Percentiles rank a stretch among this genome's conserved stretches.
phyloP scores from a whole-genome alignment of 345 rosid genomes.

The Eucalyptus sp. region DNA sequence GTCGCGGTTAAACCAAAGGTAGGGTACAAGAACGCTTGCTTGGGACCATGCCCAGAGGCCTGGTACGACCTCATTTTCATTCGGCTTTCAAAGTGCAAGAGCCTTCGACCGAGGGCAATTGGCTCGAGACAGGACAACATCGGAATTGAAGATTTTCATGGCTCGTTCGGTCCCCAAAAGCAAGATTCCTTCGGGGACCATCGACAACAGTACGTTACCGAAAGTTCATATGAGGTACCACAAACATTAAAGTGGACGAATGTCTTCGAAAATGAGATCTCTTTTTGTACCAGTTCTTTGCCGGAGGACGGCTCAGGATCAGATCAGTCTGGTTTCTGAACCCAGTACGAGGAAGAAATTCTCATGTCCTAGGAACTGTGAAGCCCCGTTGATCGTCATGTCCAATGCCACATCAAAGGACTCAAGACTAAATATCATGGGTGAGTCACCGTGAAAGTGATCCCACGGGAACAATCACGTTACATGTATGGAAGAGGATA shows the following conservation, averaged over 20 bases:
- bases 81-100: neutral
- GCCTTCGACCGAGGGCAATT: neutral
- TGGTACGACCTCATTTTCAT: neutral
- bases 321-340: neutral
- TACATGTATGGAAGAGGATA: neutral
- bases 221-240: neutral
- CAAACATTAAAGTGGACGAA: neutral
- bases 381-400: neutral
- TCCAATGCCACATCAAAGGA: neutral
- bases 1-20: neutral
- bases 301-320: neutral
- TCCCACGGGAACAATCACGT: neutral
- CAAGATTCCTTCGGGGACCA: neutral
- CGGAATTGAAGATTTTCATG: neutral
- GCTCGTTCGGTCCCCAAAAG: neutral
- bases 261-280: neutral
- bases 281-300: neutral
- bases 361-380: neutral
- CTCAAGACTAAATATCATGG: neutral
- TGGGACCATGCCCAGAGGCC: neutral
- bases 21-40: neutral
- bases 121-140: neutral
- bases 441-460: neutral
- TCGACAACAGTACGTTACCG: neutral
- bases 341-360: neutral